Percentiles rank a stretch among this genome's conserved stretches.
phyloP scores from a whole-genome alignment of 768 basidiomycete genomes.

The Termitomyces sp. region DNA sequence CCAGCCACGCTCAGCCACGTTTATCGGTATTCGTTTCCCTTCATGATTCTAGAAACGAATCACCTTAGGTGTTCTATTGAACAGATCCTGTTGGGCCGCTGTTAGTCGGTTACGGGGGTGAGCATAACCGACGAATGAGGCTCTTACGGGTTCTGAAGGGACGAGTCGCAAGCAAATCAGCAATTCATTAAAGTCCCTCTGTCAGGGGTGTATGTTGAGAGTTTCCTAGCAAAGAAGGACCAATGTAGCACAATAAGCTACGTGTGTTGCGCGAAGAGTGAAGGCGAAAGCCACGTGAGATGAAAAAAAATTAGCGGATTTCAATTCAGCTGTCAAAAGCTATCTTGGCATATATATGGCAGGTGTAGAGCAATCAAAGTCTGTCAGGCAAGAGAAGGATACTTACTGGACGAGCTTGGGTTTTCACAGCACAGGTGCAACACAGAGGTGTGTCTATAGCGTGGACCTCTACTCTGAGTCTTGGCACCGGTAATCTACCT shows the following conservation, averaged over 20 bases:
- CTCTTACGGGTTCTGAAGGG: background rate
- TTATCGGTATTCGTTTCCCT: background rate
- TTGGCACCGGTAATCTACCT: too few relatives aligned
- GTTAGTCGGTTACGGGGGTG: background rate
- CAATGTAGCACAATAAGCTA: background rate
- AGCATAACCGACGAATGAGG: background rate
- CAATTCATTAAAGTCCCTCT: background rate
- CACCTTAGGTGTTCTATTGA: background rate
- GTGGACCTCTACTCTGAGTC: too few relatives aligned
- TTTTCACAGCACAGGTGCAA: too few relatives aligned
- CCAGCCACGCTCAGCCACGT: background rate
- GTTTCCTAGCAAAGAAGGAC: background rate
- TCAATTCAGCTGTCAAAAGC: too few relatives aligned
- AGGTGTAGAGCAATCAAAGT: too few relatives aligned
- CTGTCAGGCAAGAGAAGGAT: too few relatives aligned
- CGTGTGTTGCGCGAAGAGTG: background rate
- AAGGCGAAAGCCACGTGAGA: too few relatives aligned
- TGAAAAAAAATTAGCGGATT: too few relatives aligned
- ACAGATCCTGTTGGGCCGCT: too few relatives aligned
- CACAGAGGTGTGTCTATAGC: too few relatives aligned
- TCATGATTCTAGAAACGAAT: background rate
- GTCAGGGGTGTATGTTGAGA: background rate
- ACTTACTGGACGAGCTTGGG: too few relatives aligned
- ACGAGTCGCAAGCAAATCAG: background rate
- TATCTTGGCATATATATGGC: too few relatives aligned